Conservation (phyloP, 2,329 filamentous ascomycete species). For the Venturia asperata region DNA sequence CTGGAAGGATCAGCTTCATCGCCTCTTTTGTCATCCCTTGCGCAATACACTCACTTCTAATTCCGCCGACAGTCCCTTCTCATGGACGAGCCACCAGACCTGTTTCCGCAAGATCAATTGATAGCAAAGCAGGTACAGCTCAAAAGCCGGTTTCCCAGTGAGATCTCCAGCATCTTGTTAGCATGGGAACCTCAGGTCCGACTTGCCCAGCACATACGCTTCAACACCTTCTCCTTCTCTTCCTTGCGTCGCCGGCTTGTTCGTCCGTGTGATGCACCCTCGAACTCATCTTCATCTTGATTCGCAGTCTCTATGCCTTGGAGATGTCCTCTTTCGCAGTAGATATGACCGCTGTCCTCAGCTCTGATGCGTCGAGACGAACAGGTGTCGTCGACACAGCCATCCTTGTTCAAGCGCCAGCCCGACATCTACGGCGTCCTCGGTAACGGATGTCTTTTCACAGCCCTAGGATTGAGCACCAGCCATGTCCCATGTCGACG, state of each 20-base stretch:
- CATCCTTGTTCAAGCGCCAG: constrained; percentile 12
- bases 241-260: constrained; percentile 8
- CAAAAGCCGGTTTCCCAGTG: constrained; percentile 60
- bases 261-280: background rate
- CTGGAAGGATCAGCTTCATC: constrained; percentile 21
- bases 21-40: constrained; percentile 20
- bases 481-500: background rate
- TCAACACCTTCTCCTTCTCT: constrained; percentile 14
- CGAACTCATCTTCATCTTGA: constrained; percentile 18
- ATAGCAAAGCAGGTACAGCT: constrained; percentile 75
- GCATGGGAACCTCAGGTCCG: background rate
- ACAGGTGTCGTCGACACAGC: constrained; percentile 17
- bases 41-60: constrained; percentile 52
- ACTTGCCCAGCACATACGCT: constrained; percentile 1
- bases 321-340: constrained; percentile 15
- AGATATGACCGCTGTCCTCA: background rate
- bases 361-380: constrained; percentile 3
- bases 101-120: constrained; percentile 83
- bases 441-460: background rate
- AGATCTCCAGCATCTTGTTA: constrained; percentile 36
- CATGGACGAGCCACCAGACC: constrained; percentile 62
- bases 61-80: constrained; percentile 60
- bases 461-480: background rate
- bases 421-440: background rate
- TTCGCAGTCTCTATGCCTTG: background rate